Conservation (phyloP, 2,329 filamentous ascomycete genomes). For the Trichophyton mentagrophytes region DNA sequence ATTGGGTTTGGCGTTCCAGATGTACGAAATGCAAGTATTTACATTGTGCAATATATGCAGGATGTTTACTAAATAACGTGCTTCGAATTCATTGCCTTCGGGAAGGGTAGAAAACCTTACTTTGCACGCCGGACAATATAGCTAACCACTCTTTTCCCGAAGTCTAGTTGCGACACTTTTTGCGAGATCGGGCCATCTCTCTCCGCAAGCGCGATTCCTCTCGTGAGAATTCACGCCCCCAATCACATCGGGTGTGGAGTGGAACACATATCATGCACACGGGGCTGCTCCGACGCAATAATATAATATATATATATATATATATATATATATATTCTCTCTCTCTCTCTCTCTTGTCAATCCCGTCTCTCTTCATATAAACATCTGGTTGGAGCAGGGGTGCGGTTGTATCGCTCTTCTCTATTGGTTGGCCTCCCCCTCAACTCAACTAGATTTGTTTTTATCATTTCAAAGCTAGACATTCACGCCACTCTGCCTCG, state of each 20-base stretch:
- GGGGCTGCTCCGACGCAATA: background rate
- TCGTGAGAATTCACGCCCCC: too few relatives aligned
- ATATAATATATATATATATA: background rate
- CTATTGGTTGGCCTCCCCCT: background rate
- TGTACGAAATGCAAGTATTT: background rate
- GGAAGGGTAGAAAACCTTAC: background rate
- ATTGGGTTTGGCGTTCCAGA: background rate
- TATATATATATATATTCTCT: background rate
- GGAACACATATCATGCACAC: background rate
- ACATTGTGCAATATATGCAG: background rate
- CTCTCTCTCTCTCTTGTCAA: background rate
- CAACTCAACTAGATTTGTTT: background rate
- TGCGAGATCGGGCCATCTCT: background rate
- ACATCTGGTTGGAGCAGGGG: background rate
- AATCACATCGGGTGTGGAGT: background rate
- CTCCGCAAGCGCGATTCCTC: background rate
- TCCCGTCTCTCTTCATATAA: background rate
- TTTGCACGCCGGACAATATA: background rate
- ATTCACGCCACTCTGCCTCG: background rate
- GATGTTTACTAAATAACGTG: background rate
- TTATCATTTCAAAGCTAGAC: background rate
- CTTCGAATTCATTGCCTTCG: background rate
- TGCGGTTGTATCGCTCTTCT: background rate
- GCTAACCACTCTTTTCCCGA: background rate
- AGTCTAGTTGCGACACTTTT: background rate